A percentile compares a stretch with the other conserved stretches of the same genome.
phyloP scores from a whole-genome alignment of 371 early-diverging fungal genomes.

The Funneliformis caledonium region DNA sequence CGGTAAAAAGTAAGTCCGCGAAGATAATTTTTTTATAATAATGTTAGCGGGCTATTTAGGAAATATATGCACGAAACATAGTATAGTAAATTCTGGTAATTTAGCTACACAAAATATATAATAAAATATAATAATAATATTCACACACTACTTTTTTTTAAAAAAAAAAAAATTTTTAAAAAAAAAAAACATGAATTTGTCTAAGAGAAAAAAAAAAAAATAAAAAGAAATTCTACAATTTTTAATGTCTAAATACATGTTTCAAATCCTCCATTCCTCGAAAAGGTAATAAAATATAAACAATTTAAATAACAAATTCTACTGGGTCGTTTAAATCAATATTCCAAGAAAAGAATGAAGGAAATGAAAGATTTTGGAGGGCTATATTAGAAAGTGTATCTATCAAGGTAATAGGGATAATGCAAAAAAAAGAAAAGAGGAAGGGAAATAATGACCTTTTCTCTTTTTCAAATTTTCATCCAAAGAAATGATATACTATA shows the following conservation, averaged over 20 bases:
- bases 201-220: neutral
- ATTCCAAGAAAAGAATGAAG: neutral
- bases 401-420: too few relatives aligned
- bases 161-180: too few relatives aligned
- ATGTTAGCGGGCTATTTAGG: too few relatives aligned
- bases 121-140: too few relatives aligned
- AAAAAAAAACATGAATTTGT: neutral
- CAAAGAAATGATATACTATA: conserved; percentile 17
- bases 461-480: neutral
- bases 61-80: too few relatives aligned
- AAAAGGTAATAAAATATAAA: neutral
- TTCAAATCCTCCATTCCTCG: neutral
- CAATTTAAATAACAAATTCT: neutral
- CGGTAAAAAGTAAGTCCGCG: too few relatives aligned
- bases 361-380: neutral
- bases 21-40: too few relatives aligned
- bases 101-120: too few relatives aligned
- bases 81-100: too few relatives aligned
- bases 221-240: neutral
- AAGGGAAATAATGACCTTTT: too few relatives aligned
- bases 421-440: too few relatives aligned
- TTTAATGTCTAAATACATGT: conserved; percentile 15
- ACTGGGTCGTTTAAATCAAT: neutral
- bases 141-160: too few relatives aligned
- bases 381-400: neutral